Conservation (phyloP, 371 early-diverging fungal genomes). For the Mortierella sp. region DNA sequence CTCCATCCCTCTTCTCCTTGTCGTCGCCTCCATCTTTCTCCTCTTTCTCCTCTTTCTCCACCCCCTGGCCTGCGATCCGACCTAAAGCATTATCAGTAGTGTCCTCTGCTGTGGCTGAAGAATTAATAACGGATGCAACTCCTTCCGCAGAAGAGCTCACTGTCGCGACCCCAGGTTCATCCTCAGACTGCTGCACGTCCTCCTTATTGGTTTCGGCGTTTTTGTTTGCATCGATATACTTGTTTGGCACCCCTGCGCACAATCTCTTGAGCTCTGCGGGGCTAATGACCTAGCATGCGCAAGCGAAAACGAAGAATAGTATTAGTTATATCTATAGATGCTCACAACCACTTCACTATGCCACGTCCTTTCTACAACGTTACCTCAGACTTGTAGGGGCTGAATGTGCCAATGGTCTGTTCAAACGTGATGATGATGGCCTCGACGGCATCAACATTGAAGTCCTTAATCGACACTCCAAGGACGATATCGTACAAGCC, state of each 20-base stretch:
- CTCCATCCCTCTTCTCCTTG: neutral
- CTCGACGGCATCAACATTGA: neutral
- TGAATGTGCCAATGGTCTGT: neutral
- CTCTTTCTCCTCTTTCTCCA: too few species aligned
- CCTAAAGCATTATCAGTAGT: neutral
- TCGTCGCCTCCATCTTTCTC: too few species aligned
- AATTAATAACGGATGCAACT: neutral
- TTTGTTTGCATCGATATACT: neutral
- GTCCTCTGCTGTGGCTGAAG: neutral
- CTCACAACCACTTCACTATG: too few species aligned
- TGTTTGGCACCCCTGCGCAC: neutral
- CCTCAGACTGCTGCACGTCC: neutral
- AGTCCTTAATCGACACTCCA: neutral
- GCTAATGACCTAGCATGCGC: neutral
- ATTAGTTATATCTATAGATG: too few species aligned
- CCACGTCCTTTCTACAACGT: neutral
- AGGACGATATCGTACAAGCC: neutral
- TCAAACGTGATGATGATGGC: neutral
- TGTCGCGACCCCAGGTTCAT: neutral
- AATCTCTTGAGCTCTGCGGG: neutral
- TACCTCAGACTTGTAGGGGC: neutral
- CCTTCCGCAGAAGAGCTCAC: neutral
- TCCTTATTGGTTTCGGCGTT: neutral
- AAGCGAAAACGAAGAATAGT: neutral
- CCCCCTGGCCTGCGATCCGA: neutral